These are phyloP conservation scores for Amanita muscaria DNA, from an alignment of 768 basidiomycete species.

Conservation along the genomic window DNA sequence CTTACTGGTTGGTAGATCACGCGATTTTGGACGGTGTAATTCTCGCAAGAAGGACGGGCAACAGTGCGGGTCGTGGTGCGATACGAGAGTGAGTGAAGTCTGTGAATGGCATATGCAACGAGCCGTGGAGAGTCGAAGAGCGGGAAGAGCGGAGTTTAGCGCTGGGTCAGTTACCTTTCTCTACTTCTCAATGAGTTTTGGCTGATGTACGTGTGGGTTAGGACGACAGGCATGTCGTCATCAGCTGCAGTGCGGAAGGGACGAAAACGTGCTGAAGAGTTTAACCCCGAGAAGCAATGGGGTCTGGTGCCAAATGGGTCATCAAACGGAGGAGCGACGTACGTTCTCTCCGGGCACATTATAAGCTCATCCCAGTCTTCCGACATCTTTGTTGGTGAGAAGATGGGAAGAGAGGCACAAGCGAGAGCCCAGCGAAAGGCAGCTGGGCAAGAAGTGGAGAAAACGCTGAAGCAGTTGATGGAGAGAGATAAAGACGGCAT, in stretches of 20 bases:
- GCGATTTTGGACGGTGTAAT: conserved; percentile 80
- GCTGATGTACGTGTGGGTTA: conserved; percentile 19
- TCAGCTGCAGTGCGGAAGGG: conserved; percentile 32
- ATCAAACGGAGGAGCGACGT: conserved; percentile 42
- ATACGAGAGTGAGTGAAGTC: conserved; percentile 76
- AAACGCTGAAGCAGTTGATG: conserved; percentile 48
- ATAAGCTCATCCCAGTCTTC: conserved; percentile 27
- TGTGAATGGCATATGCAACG: conserved; percentile 90
- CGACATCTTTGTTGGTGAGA: conserved; percentile 56
- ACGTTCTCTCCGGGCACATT: conserved; percentile 75
- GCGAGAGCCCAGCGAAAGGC: conserved; percentile 61
- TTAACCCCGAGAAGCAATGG: conserved; percentile 68
- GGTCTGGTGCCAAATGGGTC: conserved; percentile 55
- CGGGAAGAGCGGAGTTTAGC: conserved; percentile 80
- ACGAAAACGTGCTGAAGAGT: conserved; percentile 36
- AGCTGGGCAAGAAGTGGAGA: conserved; percentile 52
- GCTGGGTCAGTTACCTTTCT: conserved; percentile 46
- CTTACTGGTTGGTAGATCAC: conserved; percentile 75
- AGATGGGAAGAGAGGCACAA: conserved; percentile 72
- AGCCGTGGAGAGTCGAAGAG: conserved; percentile 67
- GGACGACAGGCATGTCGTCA: conserved; percentile 66
- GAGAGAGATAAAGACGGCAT: conserved; percentile 61
- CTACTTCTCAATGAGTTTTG: background rate
- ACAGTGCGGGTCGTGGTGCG: conserved; percentile 81
- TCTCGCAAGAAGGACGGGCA: conserved; percentile 75